A percentile compares a stretch with the other conserved stretches of the same genome.
Conservation (phyloP, 805 yeast genomes). For the Starmera dryadoides region DNA sequence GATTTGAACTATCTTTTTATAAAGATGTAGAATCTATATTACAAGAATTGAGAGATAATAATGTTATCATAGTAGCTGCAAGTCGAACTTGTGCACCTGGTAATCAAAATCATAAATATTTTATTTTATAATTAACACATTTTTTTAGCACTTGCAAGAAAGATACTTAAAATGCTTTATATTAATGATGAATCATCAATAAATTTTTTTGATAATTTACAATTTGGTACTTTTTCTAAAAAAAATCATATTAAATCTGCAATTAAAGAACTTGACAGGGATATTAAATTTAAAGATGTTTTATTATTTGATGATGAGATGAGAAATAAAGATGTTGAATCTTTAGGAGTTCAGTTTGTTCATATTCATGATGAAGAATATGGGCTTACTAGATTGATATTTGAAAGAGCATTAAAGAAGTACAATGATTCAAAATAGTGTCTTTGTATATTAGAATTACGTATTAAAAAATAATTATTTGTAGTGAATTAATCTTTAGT, state of each 20-base stretch:
- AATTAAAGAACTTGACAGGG: slow-evolving; percentile 38
- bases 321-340: slow-evolving; percentile 70
- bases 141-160: slow-evolving; percentile 47
- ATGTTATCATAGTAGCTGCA: slow-evolving; percentile 57
- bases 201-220: slow-evolving; percentile 46
- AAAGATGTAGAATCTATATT: slow-evolving; percentile 64
- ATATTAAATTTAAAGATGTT: slow-evolving; percentile 33
- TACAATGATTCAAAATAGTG: not conserved
- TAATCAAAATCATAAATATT: too few species aligned
- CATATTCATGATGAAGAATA: slow-evolving; percentile 48
- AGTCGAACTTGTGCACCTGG: slow-evolving; percentile 71
- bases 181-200: slow-evolving; percentile 48
- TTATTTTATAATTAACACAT: too few species aligned
- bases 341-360: slow-evolving; percentile 63
- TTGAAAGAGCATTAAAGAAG: slow-evolving; percentile 29
- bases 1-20: slow-evolving; percentile 51
- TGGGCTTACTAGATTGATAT: slow-evolving; percentile 53
- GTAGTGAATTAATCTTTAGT: too few species aligned
- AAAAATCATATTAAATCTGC: slow-evolving; percentile 52
- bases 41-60: slow-evolving; percentile 37
- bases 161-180: slow-evolving; percentile 45
- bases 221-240: slow-evolving; percentile 66
- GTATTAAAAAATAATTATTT: too few species aligned
- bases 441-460: too few species aligned
- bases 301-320: slow-evolving; percentile 72